phyloP scores from a whole-genome alignment of 2,329 filamentous ascomycete species.

The Pseudocercospora cruenta region DNA sequence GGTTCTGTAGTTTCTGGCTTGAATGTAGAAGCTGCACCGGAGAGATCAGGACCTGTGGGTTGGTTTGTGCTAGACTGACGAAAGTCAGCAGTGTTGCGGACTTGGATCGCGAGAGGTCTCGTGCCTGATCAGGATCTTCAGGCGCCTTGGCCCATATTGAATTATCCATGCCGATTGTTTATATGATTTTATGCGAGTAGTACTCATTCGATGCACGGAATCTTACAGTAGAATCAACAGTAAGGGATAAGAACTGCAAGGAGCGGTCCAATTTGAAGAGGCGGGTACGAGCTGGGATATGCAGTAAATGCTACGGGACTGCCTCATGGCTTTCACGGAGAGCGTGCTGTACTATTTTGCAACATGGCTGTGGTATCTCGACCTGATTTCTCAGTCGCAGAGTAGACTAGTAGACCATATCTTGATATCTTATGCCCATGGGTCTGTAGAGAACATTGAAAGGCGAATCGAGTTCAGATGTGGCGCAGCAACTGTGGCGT shows the following conservation, averaged over 20 bases:
- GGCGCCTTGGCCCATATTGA: conserved; percentile 25
- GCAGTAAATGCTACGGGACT: background rate
- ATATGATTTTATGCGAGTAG: background rate
- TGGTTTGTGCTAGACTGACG: background rate
- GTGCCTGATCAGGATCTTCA: conserved; percentile 11
- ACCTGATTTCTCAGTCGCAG: background rate
- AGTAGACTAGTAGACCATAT: background rate
- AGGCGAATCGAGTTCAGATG: background rate
- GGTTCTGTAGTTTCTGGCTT: conserved; percentile 15
- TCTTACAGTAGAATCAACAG: background rate
- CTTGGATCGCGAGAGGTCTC: background rate
- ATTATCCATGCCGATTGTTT: conserved; percentile 17
- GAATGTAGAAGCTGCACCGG: conserved; percentile 17
- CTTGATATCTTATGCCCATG: background rate
- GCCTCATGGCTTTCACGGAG: background rate
- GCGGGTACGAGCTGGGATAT: conserved; percentile 6
- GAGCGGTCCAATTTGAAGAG: background rate
- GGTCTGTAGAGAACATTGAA: background rate
- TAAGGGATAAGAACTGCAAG: background rate
- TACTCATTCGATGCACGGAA: background rate
- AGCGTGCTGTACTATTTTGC: background rate
- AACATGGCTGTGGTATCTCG: background rate
- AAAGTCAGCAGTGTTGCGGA: background rate
- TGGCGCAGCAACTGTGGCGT: background rate
- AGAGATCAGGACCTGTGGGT: conserved; percentile 10